Percentiles rank a stretch among this genome's conserved stretches.
These are phyloP conservation scores for Borealophlyctis nickersoniae DNA, from an alignment of 192 early-diverging fungal genomes.

Conservation along the genomic window DNA sequence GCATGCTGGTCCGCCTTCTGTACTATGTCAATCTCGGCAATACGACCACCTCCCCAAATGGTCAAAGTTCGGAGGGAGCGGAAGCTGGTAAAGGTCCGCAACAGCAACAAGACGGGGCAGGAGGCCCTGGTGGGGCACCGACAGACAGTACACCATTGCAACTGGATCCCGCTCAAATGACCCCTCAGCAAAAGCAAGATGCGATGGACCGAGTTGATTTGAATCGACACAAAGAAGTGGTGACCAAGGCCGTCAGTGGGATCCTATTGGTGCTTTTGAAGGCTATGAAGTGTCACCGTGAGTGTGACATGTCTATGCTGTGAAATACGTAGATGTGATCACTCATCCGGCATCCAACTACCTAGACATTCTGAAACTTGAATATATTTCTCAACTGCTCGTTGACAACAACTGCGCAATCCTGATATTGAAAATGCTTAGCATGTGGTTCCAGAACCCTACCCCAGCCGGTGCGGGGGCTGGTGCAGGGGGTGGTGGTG, in stretches of 20 bases:
- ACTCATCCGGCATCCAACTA: slow-evolving; percentile 5
- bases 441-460: slow-evolving; percentile 61
- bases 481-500: slow-evolving; percentile 6
- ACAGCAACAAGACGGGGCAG: no score
- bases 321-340: background rate
- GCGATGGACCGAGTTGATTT: slow-evolving; percentile 50
- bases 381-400: slow-evolving; percentile 73
- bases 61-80: no score
- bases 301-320: slow-evolving; percentile 21
- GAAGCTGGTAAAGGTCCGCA: no score
- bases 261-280: slow-evolving; percentile 67
- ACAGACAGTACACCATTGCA: no score
- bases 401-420: slow-evolving; percentile 83
- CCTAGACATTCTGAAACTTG: slow-evolving; percentile 68
- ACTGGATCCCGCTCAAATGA: slow-evolving; percentile 4
- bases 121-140: no score
- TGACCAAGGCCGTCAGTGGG: slow-evolving; percentile 66
- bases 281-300: slow-evolving; percentile 64
- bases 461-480: slow-evolving; percentile 18
- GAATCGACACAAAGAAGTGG: slow-evolving; percentile 66
- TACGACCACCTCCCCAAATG: slow-evolving; percentile 7
- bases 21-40: slow-evolving; percentile 52
- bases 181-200: slow-evolving; percentile 12
- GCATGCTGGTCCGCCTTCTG: slow-evolving; percentile 48
- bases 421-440: slow-evolving; percentile 77